Evolutionary conservation across 306 rosid genomes (phyloP).

Genomic region (Calophaca sinica): DNA sequence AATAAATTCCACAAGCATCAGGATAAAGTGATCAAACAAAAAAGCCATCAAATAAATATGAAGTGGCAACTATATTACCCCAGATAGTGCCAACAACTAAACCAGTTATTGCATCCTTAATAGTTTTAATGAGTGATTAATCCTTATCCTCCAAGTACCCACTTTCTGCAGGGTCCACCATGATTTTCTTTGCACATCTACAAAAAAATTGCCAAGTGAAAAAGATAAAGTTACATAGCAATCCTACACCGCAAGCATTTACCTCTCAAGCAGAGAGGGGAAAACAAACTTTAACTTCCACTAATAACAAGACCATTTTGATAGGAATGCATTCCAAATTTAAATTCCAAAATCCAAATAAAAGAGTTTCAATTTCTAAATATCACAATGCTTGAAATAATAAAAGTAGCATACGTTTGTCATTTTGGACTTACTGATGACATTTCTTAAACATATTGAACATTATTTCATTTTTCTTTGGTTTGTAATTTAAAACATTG

Average conservation of each 20-base stretch:
- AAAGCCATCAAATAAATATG: slow-evolving; percentile 42
- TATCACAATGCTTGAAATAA: neutral
- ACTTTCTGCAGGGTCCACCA: slow-evolving; percentile 76
- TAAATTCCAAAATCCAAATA: neutral
- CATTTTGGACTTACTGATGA: neutral
- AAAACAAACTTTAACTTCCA: slow-evolving; percentile 1
- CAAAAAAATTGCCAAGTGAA: slow-evolving; percentile 5
- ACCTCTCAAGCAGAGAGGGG: slow-evolving; percentile 5
- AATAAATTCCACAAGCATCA: too few species aligned
- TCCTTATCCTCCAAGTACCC: slow-evolving; percentile 92
- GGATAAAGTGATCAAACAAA: too few species aligned
- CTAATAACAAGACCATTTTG: slow-evolving; percentile 9
- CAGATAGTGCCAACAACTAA: slow-evolving; percentile 77
- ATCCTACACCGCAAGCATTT: neutral
- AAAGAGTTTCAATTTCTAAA: slow-evolving; percentile 1
- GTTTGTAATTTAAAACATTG: too few species aligned
- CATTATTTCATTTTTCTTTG: neutral
- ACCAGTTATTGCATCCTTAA: slow-evolving; percentile 83
- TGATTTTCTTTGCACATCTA: slow-evolving; percentile 43
- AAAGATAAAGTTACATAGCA: slow-evolving; percentile 7
- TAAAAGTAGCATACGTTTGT: neutral
- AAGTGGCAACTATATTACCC: slow-evolving; percentile 84
- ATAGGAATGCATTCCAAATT: slow-evolving; percentile 21
- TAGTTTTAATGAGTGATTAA: slow-evolving; percentile 63
- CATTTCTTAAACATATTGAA: neutral